These are phyloP conservation scores for Leccinum subgranulosum DNA, from an alignment of 768 basidiomycete species.

Conservation along the genomic window DNA sequence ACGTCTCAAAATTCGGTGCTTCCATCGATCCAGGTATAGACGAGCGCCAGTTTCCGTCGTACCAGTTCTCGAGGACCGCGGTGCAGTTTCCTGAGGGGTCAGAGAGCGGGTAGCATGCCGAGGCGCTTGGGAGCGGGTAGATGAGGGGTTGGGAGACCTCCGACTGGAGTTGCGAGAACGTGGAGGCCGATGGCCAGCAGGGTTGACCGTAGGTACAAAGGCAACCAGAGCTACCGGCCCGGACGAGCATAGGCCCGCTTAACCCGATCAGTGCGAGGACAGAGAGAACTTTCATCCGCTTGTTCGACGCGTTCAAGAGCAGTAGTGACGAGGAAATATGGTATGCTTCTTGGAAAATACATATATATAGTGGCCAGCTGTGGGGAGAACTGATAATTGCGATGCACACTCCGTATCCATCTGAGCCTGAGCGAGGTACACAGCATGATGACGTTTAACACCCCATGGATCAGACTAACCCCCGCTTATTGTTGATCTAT, in stretches of 20 bases:
- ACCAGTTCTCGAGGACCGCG: conserved; percentile 25
- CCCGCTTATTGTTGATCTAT: too few relatives aligned
- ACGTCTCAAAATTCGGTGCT: conserved; percentile 32
- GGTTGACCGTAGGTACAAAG: conserved; percentile 17
- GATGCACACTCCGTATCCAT: too few relatives aligned
- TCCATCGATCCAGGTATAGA: conserved; percentile 41
- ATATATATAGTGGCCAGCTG: not conserved
- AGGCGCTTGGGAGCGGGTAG: conserved; percentile 16
- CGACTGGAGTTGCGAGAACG: conserved; percentile 14
- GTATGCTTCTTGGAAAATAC: too few relatives aligned
- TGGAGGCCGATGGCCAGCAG: conserved; percentile 17
- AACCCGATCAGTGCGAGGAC: not conserved
- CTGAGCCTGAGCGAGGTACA: not conserved
- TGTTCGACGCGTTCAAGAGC: too few relatives aligned
- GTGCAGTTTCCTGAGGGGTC: conserved; percentile 38
- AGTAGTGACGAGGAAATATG: not conserved
- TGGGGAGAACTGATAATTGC: too few relatives aligned
- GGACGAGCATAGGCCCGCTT: not conserved
- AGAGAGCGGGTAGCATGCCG: conserved; percentile 12
- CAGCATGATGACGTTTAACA: not conserved
- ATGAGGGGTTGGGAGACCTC: conserved; percentile 16
- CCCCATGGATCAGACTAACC: too few relatives aligned
- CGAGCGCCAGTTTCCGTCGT: conserved; percentile 40
- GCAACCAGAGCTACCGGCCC: conserved; percentile 5
- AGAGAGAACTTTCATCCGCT: not conserved